phyloP scores from a whole-genome alignment of 208 protist genomes.

The Wallacemonas sp. region DNA sequence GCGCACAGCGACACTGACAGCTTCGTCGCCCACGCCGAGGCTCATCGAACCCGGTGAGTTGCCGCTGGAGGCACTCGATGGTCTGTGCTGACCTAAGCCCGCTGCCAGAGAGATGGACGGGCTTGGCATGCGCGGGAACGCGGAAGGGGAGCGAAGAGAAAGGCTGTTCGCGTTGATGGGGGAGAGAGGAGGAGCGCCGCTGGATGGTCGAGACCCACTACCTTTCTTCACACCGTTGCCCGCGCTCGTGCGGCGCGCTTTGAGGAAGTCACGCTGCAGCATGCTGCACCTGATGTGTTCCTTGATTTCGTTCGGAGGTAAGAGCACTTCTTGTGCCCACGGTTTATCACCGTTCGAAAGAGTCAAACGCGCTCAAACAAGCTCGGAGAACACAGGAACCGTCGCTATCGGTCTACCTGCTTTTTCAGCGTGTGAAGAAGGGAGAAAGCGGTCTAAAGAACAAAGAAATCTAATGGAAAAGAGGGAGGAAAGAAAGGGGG shows the following conservation, averaged over 20 bases:
- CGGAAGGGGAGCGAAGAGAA: not conserved
- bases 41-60: constrained; percentile 4
- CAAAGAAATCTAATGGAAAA: constrained; percentile 11
- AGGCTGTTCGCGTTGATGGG: not conserved
- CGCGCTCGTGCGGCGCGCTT: constrained; percentile 20
- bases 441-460: too few relatives aligned
- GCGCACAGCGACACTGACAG: constrained; percentile 76
- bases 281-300: not conserved
- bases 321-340: too few relatives aligned
- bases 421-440: too few relatives aligned
- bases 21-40: constrained; percentile 31
- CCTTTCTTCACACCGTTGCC: not conserved
- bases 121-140: constrained; percentile 3
- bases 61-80: constrained; percentile 2
- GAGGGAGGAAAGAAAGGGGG: not conserved
- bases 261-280: constrained; percentile 30
- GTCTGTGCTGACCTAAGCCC: not conserved
- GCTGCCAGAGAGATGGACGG: not conserved
- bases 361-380: too few relatives aligned
- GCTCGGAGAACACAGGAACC: not conserved
- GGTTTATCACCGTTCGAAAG: too few relatives aligned
- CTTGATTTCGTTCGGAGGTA: not conserved
- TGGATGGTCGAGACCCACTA: not conserved
- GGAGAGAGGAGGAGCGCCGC: constrained; percentile 11
- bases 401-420: not conserved